phyloP scores from a whole-genome alignment of 1,139 yeast species.

The Taphrina communis region DNA sequence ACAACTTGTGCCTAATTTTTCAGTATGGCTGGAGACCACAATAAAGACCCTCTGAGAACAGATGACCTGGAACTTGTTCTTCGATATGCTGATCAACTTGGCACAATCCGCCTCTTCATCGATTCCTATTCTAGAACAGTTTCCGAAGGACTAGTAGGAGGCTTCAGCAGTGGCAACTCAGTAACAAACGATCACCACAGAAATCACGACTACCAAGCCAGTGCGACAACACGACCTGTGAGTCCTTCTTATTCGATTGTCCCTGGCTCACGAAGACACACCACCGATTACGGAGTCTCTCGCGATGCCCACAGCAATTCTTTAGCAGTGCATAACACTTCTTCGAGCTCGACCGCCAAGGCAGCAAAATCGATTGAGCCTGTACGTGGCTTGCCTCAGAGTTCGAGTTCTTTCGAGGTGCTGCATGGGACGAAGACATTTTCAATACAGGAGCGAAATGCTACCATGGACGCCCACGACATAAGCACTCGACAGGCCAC shows the following conservation, averaged over 20 bases:
- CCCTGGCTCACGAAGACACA: not conserved
- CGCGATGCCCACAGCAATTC: not conserved
- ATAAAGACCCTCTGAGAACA: not conserved
- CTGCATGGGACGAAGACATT: constrained; percentile 3
- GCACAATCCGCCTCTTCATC: not conserved
- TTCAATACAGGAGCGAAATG: not conserved
- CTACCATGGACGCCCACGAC: constrained; percentile 3
- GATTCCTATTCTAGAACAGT: not conserved
- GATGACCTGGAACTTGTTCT: not conserved
- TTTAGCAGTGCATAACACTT: not conserved
- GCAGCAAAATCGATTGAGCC: not conserved
- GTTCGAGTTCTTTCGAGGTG: constrained; percentile 1
- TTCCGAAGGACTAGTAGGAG: not conserved
- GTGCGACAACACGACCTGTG: not conserved
- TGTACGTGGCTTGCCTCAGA: not conserved
- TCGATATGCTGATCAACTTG: constrained; percentile 7
- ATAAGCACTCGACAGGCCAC: not conserved
- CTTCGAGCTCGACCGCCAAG: not conserved
- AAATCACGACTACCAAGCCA: not conserved
- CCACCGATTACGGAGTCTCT: not conserved
- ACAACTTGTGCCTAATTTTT: not conserved
- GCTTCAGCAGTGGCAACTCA: not conserved
- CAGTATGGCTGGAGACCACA: constrained; percentile 9
- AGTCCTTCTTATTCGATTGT: not conserved
- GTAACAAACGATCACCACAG: not conserved